phyloP scores from a whole-genome alignment of 495 filamentous ascomycete genomes.

The Durotheca rogersii region DNA sequence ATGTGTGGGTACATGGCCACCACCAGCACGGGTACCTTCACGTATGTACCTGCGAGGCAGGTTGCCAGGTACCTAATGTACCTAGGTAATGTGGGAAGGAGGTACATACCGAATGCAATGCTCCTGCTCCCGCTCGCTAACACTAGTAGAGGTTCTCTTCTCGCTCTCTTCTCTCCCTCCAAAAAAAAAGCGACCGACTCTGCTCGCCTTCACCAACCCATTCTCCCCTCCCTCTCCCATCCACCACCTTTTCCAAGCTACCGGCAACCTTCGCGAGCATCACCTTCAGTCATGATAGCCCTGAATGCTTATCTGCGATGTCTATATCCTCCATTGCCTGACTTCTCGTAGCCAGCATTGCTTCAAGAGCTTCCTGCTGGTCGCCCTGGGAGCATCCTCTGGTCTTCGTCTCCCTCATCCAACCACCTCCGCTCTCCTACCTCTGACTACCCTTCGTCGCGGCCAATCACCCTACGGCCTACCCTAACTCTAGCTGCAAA shows the following conservation, averaged over 20 bases:
- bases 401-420: conserved; percentile 17
- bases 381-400: conserved; percentile 18
- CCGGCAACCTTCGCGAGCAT: conserved; percentile 17
- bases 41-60: neutral
- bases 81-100: too few relatives aligned
- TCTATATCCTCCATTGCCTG: conserved; percentile 28
- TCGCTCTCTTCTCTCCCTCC: conserved; percentile 20
- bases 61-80: neutral
- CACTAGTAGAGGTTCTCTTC: too few relatives aligned
- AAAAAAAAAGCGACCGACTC: conserved; percentile 34
- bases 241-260: conserved; percentile 1
- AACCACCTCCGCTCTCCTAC: conserved; percentile 22
- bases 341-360: conserved; percentile 27
- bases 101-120: too few relatives aligned
- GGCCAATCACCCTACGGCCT: conserved; percentile 25
- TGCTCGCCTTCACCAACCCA: conserved; percentile 30
- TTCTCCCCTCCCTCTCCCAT: conserved; percentile 15
- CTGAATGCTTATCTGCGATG: conserved; percentile 24
- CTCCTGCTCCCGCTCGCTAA: neutral
- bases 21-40: too few relatives aligned
- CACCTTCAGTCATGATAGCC: conserved; percentile 36
- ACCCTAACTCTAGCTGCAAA: conserved; percentile 8
- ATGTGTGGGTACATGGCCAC: neutral
- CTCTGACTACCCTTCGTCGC: conserved; percentile 20
- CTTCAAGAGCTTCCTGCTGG: conserved; percentile 20